phyloP scores from a whole-genome alignment of 2,329 filamentous ascomycete genomes.

The Phoma sp. region DNA sequence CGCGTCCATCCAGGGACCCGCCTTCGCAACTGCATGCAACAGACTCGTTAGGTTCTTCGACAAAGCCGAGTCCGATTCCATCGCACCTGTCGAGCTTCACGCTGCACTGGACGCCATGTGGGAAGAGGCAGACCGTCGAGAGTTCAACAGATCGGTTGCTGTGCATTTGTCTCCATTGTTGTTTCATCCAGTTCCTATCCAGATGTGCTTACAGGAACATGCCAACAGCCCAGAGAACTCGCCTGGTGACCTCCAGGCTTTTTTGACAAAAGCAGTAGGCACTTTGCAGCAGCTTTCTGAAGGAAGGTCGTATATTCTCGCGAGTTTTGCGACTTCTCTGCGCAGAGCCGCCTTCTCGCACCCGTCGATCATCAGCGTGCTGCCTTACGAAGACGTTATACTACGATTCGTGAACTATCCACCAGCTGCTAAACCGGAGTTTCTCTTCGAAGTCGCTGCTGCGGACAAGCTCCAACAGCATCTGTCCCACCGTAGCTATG shows the following conservation, averaged over 20 bases:
- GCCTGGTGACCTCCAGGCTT: conserved; percentile 12
- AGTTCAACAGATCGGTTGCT: conserved; percentile 52
- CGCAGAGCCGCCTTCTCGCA: conserved; percentile 37
- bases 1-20: conserved; percentile 37
- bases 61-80: not conserved
- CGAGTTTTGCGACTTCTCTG: conserved; percentile 38
- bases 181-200: conserved; percentile 43
- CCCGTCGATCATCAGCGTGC: conserved; percentile 37
- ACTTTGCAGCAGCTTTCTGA: conserved; percentile 40
- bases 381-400: conserved; percentile 50
- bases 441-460: conserved; percentile 53
- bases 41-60: conserved; percentile 33
- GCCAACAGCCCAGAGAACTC: not conserved
- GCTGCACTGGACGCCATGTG: conserved; percentile 48
- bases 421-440: conserved; percentile 52
- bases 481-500: conserved; percentile 44
- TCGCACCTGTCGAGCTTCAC: conserved; percentile 27
- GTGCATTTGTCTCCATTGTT: conserved; percentile 47
- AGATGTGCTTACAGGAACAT: conserved; percentile 20
- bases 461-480: conserved; percentile 41
- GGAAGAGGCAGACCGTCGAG: conserved; percentile 56
- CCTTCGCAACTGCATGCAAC: conserved; percentile 36
- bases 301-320: conserved; percentile 44
- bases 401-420: conserved; percentile 50
- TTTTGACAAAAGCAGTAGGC: conserved; percentile 34